Conservation (phyloP, 1,284 basidiomycete genomes). For the Ceratobasidium sp. region DNA sequence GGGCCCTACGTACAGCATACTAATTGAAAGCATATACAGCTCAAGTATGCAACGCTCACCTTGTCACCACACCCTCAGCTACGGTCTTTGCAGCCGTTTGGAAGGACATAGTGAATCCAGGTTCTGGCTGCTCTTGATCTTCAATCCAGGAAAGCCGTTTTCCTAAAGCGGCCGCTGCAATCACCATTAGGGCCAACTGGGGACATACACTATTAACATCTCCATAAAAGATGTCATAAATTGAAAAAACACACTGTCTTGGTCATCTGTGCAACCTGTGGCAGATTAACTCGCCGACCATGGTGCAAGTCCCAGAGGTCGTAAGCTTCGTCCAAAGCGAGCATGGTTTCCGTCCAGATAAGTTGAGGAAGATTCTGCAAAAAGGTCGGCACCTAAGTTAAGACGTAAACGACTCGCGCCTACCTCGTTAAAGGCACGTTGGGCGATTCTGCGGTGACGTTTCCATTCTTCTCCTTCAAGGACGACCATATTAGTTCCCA, state of each 20-base stretch:
- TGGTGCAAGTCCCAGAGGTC: slow-evolving; percentile 3
- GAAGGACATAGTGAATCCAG: slow-evolving; percentile 13
- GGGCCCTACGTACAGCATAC: neutral
- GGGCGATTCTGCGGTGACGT: slow-evolving; percentile 40
- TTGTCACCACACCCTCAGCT: neutral
- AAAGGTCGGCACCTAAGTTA: neutral
- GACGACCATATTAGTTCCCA: slow-evolving; percentile 32
- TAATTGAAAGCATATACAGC: neutral
- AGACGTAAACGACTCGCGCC: neutral
- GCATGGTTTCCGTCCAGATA: slow-evolving; percentile 9
- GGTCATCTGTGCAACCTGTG: slow-evolving; percentile 1
- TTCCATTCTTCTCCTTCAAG: slow-evolving; percentile 39
- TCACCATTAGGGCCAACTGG: slow-evolving; percentile 25
- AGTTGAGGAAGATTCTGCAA: slow-evolving; percentile 15
- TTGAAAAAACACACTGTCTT: neutral
- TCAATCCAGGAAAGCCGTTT: neutral
- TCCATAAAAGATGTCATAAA: neutral
- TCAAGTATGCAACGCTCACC: neutral
- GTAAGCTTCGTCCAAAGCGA: neutral
- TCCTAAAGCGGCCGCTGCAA: slow-evolving; percentile 18
- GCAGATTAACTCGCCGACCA: neutral
- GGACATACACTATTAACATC: neutral
- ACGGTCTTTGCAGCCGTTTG: neutral
- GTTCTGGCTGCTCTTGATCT: slow-evolving; percentile 5
- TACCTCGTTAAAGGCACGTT: slow-evolving; percentile 37